Percentiles rank a stretch among this genome's conserved stretches.
Evolutionary conservation across 164 flowering plant species (phyloP).

Genomic region (Vitis rupestris): DNA sequence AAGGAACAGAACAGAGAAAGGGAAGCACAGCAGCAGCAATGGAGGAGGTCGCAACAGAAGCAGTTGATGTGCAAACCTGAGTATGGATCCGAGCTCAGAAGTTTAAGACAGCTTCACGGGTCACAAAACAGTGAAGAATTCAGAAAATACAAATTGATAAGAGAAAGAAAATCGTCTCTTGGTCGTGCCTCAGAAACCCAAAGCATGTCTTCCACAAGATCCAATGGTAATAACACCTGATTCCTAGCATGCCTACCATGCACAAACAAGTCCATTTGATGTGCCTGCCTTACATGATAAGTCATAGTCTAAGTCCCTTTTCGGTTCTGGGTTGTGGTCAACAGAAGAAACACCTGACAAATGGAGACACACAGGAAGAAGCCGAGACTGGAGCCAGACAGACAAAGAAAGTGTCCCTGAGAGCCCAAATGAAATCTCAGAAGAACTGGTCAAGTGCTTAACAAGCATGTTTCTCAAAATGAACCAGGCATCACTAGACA

Average conservation of each 20-base stretch:
- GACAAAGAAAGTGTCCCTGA: slow-evolving; percentile 21
- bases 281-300: neutral
- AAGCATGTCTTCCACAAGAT: slow-evolving; percentile 24
- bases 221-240: slow-evolving; percentile 26
- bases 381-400: slow-evolving; percentile 12
- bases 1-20: slow-evolving; percentile 33
- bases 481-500: slow-evolving; percentile 37
- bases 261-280: neutral
- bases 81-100: slow-evolving; percentile 5
- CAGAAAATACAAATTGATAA: slow-evolving; percentile 23
- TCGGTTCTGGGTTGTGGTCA: neutral
- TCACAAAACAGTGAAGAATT: slow-evolving; percentile 19
- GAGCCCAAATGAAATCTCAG: slow-evolving; percentile 70
- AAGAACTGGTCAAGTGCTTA: slow-evolving; percentile 68
- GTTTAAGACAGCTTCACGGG: slow-evolving; percentile 5
- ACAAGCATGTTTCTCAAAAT: slow-evolving; percentile 65
- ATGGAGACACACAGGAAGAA: slow-evolving; percentile 15
- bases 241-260: neutral
- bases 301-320: neutral
- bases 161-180: slow-evolving; percentile 40
- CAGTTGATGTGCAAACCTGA: slow-evolving; percentile 4
- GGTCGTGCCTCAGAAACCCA: slow-evolving; percentile 45
- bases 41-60: slow-evolving; percentile 18
- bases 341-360: slow-evolving; percentile 31
- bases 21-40: slow-evolving; percentile 21